Conservation (phyloP, 2,329 filamentous ascomycete genomes). For the Ascochyta clinopodiicola region DNA sequence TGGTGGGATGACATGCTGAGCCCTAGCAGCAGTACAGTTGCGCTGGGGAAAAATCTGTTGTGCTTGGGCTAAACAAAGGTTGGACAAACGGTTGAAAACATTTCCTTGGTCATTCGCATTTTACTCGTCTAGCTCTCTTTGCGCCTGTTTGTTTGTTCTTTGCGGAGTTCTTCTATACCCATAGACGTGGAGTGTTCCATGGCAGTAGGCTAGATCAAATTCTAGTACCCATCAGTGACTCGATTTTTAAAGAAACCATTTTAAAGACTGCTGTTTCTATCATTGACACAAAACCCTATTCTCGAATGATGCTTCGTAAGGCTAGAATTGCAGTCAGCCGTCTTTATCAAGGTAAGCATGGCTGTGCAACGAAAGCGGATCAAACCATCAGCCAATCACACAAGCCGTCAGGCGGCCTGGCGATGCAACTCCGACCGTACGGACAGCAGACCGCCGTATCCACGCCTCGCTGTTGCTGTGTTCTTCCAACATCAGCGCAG, state of each 20-base stretch:
- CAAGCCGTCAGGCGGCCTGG: not conserved
- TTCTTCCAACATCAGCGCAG: not conserved
- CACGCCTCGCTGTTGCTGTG: not conserved
- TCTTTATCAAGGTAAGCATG: not conserved
- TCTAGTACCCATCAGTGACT: no score
- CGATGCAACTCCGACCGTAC: constrained; percentile 1
- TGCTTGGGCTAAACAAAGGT: constrained; percentile 21
- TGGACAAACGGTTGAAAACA: not conserved
- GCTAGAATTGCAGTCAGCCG: not conserved
- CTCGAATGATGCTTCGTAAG: not conserved
- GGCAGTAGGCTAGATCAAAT: no score
- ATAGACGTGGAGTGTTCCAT: not conserved
- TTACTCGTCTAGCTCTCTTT: not conserved
- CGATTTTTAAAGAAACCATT: no score
- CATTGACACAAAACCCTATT: no score
- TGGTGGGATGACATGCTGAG: constrained; percentile 47
- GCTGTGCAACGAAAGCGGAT: not conserved
- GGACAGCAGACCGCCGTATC: not conserved
- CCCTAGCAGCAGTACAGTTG: constrained; percentile 35
- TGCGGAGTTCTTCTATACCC: not conserved
- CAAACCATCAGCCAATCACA: not conserved
- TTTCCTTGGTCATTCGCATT: no score
- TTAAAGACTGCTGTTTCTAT: no score
- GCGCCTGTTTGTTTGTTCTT: not conserved
- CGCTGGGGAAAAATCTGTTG: constrained; percentile 19